Evolutionary conservation across 2,329 filamentous ascomycete species (phyloP).

Genomic region (Botryotinia globosa): DNA sequence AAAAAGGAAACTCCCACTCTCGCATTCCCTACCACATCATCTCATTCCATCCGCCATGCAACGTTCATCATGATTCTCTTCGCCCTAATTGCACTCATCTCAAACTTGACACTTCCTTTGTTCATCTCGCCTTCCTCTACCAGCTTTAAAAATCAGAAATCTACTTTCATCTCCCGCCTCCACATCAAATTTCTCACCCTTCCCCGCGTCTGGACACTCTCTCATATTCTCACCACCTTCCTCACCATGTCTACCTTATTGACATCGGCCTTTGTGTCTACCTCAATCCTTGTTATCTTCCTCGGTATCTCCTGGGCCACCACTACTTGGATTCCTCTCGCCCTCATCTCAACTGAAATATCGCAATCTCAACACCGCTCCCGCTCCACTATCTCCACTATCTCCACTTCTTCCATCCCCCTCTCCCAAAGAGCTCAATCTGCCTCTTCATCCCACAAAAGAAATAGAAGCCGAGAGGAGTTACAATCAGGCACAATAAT

Average conservation of each 20-base stretch:
- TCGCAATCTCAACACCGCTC: background rate
- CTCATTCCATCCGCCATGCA: slow-evolving; percentile 19
- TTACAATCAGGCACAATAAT: slow-evolving; percentile 19
- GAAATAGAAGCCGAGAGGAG: background rate
- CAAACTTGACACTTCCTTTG: slow-evolving; percentile 14
- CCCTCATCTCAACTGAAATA: slow-evolving; percentile 19
- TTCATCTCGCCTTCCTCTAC: slow-evolving; percentile 2
- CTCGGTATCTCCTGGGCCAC: slow-evolving; percentile 21
- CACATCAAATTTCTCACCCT: slow-evolving; percentile 11
- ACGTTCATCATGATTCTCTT: slow-evolving; percentile 19
- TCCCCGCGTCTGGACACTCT: slow-evolving; percentile 12
- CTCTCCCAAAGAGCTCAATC: background rate
- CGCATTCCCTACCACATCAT: background rate
- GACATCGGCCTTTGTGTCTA: background rate
- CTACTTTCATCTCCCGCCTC: background rate
- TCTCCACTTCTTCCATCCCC: background rate
- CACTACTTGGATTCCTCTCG: slow-evolving; percentile 19
- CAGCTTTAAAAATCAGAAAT: background rate
- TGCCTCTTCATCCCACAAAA: background rate
- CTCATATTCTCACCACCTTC: slow-evolving; percentile 13
- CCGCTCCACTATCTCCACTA: too few relatives aligned
- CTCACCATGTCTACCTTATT: slow-evolving; percentile 16
- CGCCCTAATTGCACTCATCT: slow-evolving; percentile 13
- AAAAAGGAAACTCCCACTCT: slow-evolving; percentile 1
- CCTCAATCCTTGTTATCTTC: slow-evolving; percentile 11